Evolutionary conservation across 1,284 basidiomycete species (phyloP).

Genomic region (Ustilago nuda): DNA sequence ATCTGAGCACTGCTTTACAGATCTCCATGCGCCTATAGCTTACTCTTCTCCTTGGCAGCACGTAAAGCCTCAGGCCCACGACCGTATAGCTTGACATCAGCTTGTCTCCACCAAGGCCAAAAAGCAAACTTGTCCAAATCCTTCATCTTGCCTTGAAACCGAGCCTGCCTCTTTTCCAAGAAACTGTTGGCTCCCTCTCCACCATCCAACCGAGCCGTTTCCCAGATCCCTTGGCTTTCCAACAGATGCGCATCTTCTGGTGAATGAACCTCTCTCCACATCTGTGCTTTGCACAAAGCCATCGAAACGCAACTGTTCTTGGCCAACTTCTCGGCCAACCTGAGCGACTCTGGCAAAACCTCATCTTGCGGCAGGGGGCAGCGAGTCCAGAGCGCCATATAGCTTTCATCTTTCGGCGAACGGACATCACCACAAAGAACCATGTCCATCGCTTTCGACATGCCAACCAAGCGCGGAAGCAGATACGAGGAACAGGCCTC

Average conservation of each 20-base stretch:
- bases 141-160: slow-evolving; percentile 45
- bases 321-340: slow-evolving; percentile 46
- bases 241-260: slow-evolving; percentile 57
- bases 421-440: slow-evolving; percentile 55
- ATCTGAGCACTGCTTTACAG: too few species aligned
- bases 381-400: slow-evolving; percentile 40
- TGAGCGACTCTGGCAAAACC: slow-evolving; percentile 42
- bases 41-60: slow-evolving; percentile 26
- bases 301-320: slow-evolving; percentile 53
- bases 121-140: slow-evolving; percentile 52
- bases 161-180: slow-evolving; percentile 49
- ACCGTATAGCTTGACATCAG: slow-evolving; percentile 29
- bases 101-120: slow-evolving; percentile 61
- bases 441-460: slow-evolving; percentile 54
- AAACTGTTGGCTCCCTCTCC: slow-evolving; percentile 56
- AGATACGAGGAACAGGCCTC: slow-evolving; percentile 55
- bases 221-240: slow-evolving; percentile 53
- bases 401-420: slow-evolving; percentile 27
- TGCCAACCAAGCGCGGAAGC: slow-evolving; percentile 53
- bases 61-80: slow-evolving; percentile 33
- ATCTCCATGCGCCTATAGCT: not conserved
- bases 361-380: slow-evolving; percentile 31
- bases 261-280: slow-evolving; percentile 44
- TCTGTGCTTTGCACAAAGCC: slow-evolving; percentile 58
- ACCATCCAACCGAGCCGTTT: slow-evolving; percentile 45